phyloP scores from a whole-genome alignment of 2,329 filamentous ascomycete species.

The Zymoseptoria passerinii region DNA sequence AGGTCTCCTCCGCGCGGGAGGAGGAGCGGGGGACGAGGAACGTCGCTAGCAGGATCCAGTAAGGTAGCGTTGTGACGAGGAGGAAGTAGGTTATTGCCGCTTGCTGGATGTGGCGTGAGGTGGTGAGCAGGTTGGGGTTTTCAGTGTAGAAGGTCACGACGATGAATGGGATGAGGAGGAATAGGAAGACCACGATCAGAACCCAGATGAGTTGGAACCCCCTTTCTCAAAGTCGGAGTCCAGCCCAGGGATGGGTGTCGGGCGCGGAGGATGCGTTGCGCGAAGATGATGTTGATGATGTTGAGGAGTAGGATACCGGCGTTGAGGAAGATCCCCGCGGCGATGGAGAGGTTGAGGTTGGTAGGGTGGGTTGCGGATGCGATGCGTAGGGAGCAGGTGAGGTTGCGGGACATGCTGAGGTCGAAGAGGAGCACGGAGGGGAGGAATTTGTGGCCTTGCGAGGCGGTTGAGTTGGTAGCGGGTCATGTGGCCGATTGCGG shows the following conservation, averaged over 20 bases:
- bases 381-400: slow-evolving; percentile 28
- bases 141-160: slow-evolving; percentile 11
- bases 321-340: slow-evolving; percentile 12
- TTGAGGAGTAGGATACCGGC: slow-evolving; percentile 14
- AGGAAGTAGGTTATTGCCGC: slow-evolving; percentile 52
- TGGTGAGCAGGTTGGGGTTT: not conserved
- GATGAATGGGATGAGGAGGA: slow-evolving; percentile 13
- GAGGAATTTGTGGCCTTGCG: slow-evolving; percentile 31
- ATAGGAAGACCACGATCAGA: slow-evolving; percentile 5
- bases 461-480: slow-evolving; percentile 32
- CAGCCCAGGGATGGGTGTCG: slow-evolving; percentile 6
- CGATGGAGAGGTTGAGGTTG: slow-evolving; percentile 12
- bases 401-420: slow-evolving; percentile 34
- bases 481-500: slow-evolving; percentile 32
- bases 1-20: slow-evolving; percentile 3
- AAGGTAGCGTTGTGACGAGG: slow-evolving; percentile 53
- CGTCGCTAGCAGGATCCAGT: slow-evolving; percentile 46
- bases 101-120: slow-evolving; percentile 28
- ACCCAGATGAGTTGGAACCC: slow-evolving; percentile 1
- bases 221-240: not conserved
- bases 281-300: slow-evolving; percentile 10
- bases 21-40: slow-evolving; percentile 30
- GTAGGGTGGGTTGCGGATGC: slow-evolving; percentile 16
- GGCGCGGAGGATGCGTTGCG: slow-evolving; percentile 8
- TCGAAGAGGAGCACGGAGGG: slow-evolving; percentile 31